Conservation (phyloP, 1,139 yeast genomes). For the Hyphopichia fennica region DNA sequence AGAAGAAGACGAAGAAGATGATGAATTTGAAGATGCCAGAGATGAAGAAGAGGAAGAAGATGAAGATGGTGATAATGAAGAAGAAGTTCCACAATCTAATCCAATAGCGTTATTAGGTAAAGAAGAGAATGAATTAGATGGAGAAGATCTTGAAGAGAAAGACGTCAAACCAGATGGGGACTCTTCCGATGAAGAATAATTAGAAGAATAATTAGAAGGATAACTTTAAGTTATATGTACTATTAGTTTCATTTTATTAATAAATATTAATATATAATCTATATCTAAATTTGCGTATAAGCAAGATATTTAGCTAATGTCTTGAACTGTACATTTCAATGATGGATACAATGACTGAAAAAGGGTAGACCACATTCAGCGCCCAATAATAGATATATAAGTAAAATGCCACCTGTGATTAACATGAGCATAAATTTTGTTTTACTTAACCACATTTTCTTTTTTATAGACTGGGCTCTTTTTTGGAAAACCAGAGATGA, state of each 20-base stretch:
- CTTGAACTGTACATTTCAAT: background rate
- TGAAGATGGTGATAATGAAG: conserved; percentile 4
- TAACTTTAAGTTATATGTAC: too few relatives aligned
- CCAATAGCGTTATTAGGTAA: conserved; percentile 23
- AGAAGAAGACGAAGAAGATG: conserved; percentile 14
- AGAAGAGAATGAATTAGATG: conserved; percentile 25
- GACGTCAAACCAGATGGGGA: conserved; percentile 4
- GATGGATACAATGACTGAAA: conserved; percentile 27
- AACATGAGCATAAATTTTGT: conserved; percentile 42
- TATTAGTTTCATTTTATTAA: too few relatives aligned
- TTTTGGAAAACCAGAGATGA: conserved; percentile 73
- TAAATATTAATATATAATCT: too few relatives aligned
- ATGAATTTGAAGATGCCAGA: conserved; percentile 10
- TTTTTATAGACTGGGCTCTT: conserved; percentile 62
- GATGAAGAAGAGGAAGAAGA: conserved; percentile 14
- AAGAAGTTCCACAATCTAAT: conserved; percentile 13
- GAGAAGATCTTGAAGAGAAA: conserved; percentile 8
- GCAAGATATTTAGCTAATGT: too few relatives aligned
- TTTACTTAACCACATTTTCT: conserved; percentile 68
- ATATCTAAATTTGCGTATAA: too few relatives aligned
- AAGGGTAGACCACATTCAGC: conserved; percentile 54
- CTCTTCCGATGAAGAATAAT: background rate
- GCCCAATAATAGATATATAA: conserved; percentile 46
- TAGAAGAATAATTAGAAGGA: too few relatives aligned
- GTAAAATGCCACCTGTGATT: conserved; percentile 22